Conservation (phyloP, 2,329 filamentous ascomycete species). For the Microcera coccophila region DNA sequence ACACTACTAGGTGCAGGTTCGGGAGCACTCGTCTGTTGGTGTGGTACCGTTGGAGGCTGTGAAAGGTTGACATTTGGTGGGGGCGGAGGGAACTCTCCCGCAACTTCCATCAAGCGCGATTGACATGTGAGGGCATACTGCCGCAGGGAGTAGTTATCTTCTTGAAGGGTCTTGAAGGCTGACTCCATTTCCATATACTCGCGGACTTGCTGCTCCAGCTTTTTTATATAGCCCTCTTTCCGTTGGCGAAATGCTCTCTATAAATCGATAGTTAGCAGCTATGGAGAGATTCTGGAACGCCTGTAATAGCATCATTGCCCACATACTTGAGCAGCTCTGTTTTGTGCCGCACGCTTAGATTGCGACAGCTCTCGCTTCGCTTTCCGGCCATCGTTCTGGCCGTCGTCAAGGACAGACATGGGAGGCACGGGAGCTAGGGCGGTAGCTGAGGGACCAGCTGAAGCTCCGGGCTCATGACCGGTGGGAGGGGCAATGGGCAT, state of each 20-base stretch:
- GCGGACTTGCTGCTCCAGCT: conserved; percentile 88
- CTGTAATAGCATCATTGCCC: background rate
- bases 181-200: conserved; percentile 73
- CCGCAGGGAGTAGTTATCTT: conserved; percentile 84
- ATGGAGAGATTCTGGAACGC: no score
- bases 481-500: conserved; percentile 36
- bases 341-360: conserved; percentile 94
- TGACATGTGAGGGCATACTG: conserved; percentile 93
- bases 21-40: conserved; percentile 21
- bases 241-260: conserved; percentile 95
- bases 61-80: conserved; percentile 73
- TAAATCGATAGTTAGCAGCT: conserved; percentile 1
- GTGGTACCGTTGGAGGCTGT: conserved; percentile 25
- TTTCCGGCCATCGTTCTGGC: conserved; percentile 59
- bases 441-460: conserved; percentile 24
- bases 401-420: conserved; percentile 23
- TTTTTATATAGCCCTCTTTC: conserved; percentile 98
- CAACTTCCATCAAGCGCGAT: conserved; percentile 75
- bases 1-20: conserved; percentile 26
- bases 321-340: conserved; percentile 90
- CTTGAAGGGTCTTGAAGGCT: conserved; percentile 73
- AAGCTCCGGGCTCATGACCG: conserved; percentile 30
- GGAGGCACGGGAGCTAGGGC: conserved; percentile 32
- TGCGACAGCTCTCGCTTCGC: conserved; percentile 89
- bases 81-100: conserved; percentile 79